These are phyloP conservation scores for Hymenoscyphus scutula DNA, from an alignment of 2,329 filamentous ascomycete genomes.

Conservation along the genomic window DNA sequence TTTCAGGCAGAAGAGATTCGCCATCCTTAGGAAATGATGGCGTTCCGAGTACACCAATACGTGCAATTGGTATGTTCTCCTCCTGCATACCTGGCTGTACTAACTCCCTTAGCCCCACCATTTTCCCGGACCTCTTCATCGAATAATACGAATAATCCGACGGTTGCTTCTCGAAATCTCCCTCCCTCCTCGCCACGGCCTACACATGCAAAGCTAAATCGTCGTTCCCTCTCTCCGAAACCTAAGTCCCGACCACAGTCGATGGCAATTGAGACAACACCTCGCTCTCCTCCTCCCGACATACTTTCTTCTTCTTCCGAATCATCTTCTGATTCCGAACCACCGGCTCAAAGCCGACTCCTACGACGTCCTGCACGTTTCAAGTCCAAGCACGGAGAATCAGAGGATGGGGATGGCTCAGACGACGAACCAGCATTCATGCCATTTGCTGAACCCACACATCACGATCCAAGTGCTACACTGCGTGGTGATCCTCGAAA, in stretches of 20 bases:
- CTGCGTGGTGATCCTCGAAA: slow-evolving; percentile 29
- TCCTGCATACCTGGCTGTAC: neutral
- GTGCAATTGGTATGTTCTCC: slow-evolving; percentile 24
- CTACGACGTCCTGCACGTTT: slow-evolving; percentile 33
- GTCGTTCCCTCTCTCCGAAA: slow-evolving; percentile 31
- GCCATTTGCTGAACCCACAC: slow-evolving; percentile 25
- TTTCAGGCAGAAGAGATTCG: slow-evolving; percentile 33
- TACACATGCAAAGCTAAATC: slow-evolving; percentile 26
- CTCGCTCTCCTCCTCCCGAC: slow-evolving; percentile 20
- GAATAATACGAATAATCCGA: slow-evolving; percentile 25
- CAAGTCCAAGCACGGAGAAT: slow-evolving; percentile 24
- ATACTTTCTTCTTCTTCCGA: slow-evolving; percentile 21
- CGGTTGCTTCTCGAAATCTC: slow-evolving; percentile 31
- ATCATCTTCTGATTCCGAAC: slow-evolving; percentile 30
- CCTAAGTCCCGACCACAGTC: slow-evolving; percentile 23
- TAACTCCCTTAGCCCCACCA: slow-evolving; percentile 30
- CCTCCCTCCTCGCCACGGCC: slow-evolving; percentile 30
- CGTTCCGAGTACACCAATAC: slow-evolving; percentile 24
- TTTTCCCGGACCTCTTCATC: slow-evolving; percentile 35
- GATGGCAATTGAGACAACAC: slow-evolving; percentile 17
- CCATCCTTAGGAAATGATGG: slow-evolving; percentile 27
- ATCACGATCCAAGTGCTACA: slow-evolving; percentile 34
- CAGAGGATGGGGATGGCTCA: slow-evolving; percentile 32
- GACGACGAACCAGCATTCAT: slow-evolving; percentile 36
- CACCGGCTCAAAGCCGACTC: slow-evolving; percentile 32